Conservation (phyloP, 495 filamentous ascomycete genomes). For the Penicillium cataractarum region DNA sequence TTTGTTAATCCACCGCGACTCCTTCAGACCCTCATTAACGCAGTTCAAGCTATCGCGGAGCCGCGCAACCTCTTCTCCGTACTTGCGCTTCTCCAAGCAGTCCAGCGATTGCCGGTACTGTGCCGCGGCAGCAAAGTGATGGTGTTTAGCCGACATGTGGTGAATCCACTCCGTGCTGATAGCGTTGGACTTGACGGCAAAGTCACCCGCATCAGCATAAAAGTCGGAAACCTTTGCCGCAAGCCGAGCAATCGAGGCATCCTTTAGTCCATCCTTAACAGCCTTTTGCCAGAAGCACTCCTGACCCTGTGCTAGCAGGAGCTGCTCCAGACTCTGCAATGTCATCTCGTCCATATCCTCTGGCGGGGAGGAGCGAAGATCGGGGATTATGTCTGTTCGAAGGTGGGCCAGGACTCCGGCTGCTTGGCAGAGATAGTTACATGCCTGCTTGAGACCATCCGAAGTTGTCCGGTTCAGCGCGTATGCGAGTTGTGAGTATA, state of each 20-base stretch:
- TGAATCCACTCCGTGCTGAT: slow-evolving; percentile 97
- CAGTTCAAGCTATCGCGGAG: slow-evolving; percentile 79
- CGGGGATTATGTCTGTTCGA: slow-evolving; percentile 77
- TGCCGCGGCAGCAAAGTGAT: slow-evolving; percentile 95
- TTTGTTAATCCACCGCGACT: slow-evolving; percentile 83
- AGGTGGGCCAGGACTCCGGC: slow-evolving; percentile 85
- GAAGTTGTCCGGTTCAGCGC: slow-evolving; percentile 76
- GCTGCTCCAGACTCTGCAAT: slow-evolving; percentile 77
- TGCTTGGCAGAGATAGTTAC: slow-evolving; percentile 87
- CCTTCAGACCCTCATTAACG: slow-evolving; percentile 84
- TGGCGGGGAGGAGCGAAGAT: slow-evolving; percentile 81
- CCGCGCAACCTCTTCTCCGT: slow-evolving; percentile 93
- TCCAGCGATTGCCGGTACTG: slow-evolving; percentile 94
- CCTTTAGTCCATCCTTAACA: slow-evolving; percentile 90
- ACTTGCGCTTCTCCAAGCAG: slow-evolving; percentile 89
- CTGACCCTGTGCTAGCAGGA: slow-evolving; percentile 89
- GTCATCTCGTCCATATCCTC: slow-evolving; percentile 96
- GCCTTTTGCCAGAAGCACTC: slow-evolving; percentile 99
- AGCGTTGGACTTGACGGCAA: slow-evolving; percentile 81
- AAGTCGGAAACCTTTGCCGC: slow-evolving; percentile 92
- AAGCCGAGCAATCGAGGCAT: slow-evolving; percentile 86
- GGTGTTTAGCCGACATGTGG: slow-evolving; percentile 95
- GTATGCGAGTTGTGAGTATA: slow-evolving; percentile 91
- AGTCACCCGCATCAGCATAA: slow-evolving; percentile 82
- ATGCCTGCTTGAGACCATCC: slow-evolving; percentile 85